Percentiles rank a stretch among this genome's conserved stretches.
phyloP scores from a whole-genome alignment of 1,284 basidiomycete genomes.

The Cryptococcus sp. region DNA sequence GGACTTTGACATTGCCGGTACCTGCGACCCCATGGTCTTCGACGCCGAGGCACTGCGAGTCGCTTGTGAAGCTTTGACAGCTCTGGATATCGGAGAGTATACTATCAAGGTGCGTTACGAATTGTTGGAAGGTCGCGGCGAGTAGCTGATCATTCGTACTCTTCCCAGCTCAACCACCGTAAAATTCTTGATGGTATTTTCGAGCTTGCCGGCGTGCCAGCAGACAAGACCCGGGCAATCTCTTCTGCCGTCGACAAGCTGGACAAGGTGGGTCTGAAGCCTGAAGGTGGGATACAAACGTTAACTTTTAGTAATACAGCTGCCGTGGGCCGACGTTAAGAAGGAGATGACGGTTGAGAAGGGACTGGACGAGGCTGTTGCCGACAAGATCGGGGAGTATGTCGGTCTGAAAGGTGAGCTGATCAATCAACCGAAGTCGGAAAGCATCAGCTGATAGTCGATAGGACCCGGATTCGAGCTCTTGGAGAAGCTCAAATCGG shows the following conservation, averaged over 20 bases:
- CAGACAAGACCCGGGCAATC: constrained; percentile 89
- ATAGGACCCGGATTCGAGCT: constrained; percentile 65
- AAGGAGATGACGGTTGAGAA: constrained; percentile 97
- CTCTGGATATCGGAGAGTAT: constrained; percentile 87
- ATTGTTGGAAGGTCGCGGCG: no score
- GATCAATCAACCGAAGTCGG: neutral
- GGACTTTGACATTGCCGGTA: constrained; percentile 97
- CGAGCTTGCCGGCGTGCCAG: constrained; percentile 90
- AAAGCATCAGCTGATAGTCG: neutral
- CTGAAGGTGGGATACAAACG: neutral
- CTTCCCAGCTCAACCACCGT: constrained; percentile 82
- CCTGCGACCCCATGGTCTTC: constrained; percentile 94
- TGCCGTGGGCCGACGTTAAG: constrained; percentile 88
- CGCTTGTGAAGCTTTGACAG: constrained; percentile 76
- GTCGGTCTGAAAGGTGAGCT: constrained; percentile 84
- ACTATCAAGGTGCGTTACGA: constrained; percentile 74
- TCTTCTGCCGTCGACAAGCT: constrained; percentile 98
- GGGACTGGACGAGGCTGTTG: constrained; percentile 76
- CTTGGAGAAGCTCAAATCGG: constrained; percentile 70
- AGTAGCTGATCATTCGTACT: no score
- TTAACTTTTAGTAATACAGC: constrained; percentile 52
- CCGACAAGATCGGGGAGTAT: constrained; percentile 95
- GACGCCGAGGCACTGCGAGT: constrained; percentile 90
- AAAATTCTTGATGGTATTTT: constrained; percentile 98
- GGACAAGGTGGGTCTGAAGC: constrained; percentile 72